phyloP scores from a whole-genome alignment of 2,329 filamentous ascomycete species.

The Exophiala mesophila region DNA sequence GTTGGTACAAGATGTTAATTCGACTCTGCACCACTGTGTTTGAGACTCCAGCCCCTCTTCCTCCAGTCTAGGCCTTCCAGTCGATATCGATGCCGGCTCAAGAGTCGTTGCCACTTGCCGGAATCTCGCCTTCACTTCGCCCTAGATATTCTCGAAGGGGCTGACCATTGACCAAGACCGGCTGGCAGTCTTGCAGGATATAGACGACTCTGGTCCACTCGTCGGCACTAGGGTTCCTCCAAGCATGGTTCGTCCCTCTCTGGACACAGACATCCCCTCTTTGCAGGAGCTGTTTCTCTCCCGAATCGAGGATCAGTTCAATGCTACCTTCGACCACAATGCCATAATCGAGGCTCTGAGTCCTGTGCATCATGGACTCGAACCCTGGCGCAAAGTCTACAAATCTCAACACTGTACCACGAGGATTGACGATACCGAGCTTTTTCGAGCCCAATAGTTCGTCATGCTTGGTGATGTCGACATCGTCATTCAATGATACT shows the following conservation, averaged over 20 bases:
- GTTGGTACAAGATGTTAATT: too few relatives aligned
- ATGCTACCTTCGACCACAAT: constrained; percentile 51
- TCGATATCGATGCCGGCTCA: too few relatives aligned
- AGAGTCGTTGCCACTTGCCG: too few relatives aligned
- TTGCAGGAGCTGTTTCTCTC: constrained; percentile 42
- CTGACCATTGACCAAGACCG: constrained; percentile 7
- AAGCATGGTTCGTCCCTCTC: constrained; percentile 40
- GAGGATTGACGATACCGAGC: constrained; percentile 7
- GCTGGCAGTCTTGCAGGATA: constrained; percentile 13
- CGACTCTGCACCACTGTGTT: too few relatives aligned
- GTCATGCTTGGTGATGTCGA: constrained; percentile 11
- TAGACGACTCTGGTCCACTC: constrained; percentile 18
- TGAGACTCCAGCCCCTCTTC: too few relatives aligned
- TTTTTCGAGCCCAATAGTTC: constrained; percentile 1
- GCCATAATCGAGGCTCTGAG: constrained; percentile 51
- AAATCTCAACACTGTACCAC: constrained; percentile 11
- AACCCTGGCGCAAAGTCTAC: constrained; percentile 46
- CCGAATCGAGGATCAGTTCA: constrained; percentile 48
- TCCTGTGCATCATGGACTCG: constrained; percentile 48
- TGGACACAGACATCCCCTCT: constrained; percentile 52
- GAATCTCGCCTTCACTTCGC: constrained; percentile 9
- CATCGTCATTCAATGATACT: constrained; percentile 13
- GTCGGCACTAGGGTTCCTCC: constrained; percentile 33
- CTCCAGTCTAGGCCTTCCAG: too few relatives aligned
- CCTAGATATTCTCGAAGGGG: constrained; percentile 11